Percentiles rank a stretch among this genome's conserved stretches.
These are phyloP conservation scores for Mucor velutinosus DNA, from an alignment of 371 early-diverging fungal species.

Conservation along the genomic window DNA sequence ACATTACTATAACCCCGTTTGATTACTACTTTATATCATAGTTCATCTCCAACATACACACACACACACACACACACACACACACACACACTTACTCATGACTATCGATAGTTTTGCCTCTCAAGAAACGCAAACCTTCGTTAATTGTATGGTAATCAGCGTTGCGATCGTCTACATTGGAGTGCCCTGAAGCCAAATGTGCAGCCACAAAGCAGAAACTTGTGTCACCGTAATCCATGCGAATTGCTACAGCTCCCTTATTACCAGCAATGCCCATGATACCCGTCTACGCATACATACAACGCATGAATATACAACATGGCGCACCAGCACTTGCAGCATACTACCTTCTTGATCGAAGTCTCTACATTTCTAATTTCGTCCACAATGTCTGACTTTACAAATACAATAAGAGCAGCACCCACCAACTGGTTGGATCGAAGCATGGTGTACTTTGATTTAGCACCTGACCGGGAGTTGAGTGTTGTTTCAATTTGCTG, in stretches of 20 bases:
- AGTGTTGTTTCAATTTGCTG: slow-evolving; percentile 62
- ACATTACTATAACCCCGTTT: slow-evolving; percentile 51
- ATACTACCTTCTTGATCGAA: slow-evolving; percentile 70
- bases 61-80: background rate
- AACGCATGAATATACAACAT: no score
- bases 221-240: slow-evolving; percentile 86
- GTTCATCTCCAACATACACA: background rate
- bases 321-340: no score
- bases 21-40: background rate
- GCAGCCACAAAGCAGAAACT: slow-evolving; percentile 88
- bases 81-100: slow-evolving; percentile 62
- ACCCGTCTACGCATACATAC: slow-evolving; percentile 61
- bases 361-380: slow-evolving; percentile 86
- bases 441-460: slow-evolving; percentile 70
- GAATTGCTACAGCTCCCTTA: slow-evolving; percentile 87
- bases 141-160: slow-evolving; percentile 82
- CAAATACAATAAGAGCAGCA: slow-evolving; percentile 82
- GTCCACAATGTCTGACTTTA: slow-evolving; percentile 63
- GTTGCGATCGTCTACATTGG: slow-evolving; percentile 83
- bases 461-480: slow-evolving; percentile 38
- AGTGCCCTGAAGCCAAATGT: slow-evolving; percentile 89
- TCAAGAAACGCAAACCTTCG: slow-evolving; percentile 70
- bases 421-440: slow-evolving; percentile 89
- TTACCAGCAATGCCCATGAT: slow-evolving; percentile 85
- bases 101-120: slow-evolving; percentile 68